Conservation (phyloP, 2,329 filamentous ascomycete species). For the Phyllosticta citrichinensis region DNA sequence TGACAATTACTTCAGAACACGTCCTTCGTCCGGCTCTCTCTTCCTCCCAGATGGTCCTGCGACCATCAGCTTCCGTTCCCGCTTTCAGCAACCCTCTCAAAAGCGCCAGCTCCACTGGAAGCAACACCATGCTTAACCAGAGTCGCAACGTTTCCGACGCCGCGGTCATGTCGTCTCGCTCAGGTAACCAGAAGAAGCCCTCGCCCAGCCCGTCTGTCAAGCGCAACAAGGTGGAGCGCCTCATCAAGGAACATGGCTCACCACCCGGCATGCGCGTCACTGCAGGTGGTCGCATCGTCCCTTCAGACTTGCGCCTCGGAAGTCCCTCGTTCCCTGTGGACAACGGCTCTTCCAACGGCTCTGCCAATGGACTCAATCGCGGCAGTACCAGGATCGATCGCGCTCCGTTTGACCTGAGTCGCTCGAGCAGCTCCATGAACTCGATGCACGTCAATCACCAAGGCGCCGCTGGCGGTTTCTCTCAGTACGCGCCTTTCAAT, state of each 20-base stretch:
- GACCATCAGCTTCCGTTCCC: neutral
- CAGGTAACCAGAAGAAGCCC: slow-evolving; percentile 24
- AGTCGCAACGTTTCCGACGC: neutral
- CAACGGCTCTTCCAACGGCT: slow-evolving; percentile 11
- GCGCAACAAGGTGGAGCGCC: slow-evolving; percentile 38
- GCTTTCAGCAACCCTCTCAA: neutral
- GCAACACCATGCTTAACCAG: neutral
- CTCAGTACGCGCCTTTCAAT: neutral
- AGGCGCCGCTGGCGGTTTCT: neutral
- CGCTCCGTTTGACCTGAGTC: slow-evolving; percentile 3
- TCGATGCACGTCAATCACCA: neutral
- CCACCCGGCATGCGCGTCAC: slow-evolving; percentile 42
- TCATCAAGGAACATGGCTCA: slow-evolving; percentile 43
- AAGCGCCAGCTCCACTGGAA: neutral
- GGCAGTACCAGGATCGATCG: neutral
- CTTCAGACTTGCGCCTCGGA: slow-evolving; percentile 31
- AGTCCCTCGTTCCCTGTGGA: slow-evolving; percentile 21
- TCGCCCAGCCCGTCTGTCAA: slow-evolving; percentile 43
- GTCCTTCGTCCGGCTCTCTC: slow-evolving; percentile 32
- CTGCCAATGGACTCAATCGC: neutral
- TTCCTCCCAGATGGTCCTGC: slow-evolving; percentile 14
- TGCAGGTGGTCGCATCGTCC: slow-evolving; percentile 43
- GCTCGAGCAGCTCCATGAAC: slow-evolving; percentile 8
- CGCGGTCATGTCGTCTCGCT: neutral
- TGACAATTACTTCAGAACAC: slow-evolving; percentile 22